phyloP scores from a whole-genome alignment of 1,284 basidiomycete genomes.

The Flammula alnicola region DNA sequence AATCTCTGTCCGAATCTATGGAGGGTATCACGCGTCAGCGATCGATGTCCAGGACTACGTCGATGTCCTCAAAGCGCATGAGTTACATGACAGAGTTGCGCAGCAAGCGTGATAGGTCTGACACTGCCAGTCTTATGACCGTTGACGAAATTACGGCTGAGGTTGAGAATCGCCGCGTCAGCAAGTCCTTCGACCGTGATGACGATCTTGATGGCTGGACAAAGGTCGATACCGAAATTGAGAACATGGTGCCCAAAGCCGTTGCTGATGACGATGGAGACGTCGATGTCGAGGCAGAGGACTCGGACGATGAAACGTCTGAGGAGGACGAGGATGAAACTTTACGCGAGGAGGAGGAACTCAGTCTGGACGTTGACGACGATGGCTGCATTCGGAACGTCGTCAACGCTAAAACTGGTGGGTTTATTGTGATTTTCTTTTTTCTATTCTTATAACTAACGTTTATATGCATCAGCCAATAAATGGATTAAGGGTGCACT shows the following conservation, averaged over 20 bases:
- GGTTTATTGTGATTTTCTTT: constrained; percentile 18
- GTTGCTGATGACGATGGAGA: constrained; percentile 53
- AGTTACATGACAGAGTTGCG: constrained; percentile 81
- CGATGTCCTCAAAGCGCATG: constrained; percentile 69
- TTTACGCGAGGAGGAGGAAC: constrained; percentile 48
- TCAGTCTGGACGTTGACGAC: constrained; percentile 45
- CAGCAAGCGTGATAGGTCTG: constrained; percentile 81
- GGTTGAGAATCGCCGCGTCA: constrained; percentile 82
- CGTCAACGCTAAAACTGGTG: constrained; percentile 71
- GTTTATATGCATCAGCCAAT: constrained; percentile 55
- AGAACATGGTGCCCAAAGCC: constrained; percentile 46
- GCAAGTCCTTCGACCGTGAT: constrained; percentile 49
- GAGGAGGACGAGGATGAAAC: constrained; percentile 50
- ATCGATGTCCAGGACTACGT: constrained; percentile 44
- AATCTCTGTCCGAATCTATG: constrained; percentile 80
- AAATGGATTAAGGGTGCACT: constrained; percentile 99
- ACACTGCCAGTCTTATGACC: constrained; percentile 91
- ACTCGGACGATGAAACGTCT: constrained; percentile 16
- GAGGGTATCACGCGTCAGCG: constrained; percentile 54
- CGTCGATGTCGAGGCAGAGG: constrained; percentile 50
- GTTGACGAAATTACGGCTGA: constrained; percentile 98
- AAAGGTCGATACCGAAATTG: constrained; percentile 49
- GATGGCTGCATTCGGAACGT: constrained; percentile 41
- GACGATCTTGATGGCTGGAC: constrained; percentile 73
- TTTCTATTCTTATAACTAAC: constrained; percentile 8